Conservation (phyloP, 2,329 filamentous ascomycete genomes). For the Magnaporthiopsis incrustans region DNA sequence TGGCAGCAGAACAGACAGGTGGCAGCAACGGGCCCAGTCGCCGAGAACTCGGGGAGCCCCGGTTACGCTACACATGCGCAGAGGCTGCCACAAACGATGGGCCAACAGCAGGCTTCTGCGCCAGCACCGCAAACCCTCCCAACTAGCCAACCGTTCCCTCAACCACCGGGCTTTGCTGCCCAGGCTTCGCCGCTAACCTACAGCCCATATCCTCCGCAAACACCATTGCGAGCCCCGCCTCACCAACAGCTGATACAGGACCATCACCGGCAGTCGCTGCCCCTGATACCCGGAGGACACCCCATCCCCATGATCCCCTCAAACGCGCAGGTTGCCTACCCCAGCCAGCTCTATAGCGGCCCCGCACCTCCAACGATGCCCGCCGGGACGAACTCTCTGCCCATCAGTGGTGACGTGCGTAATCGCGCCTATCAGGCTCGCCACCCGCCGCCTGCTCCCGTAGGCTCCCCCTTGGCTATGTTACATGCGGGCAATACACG, state of each 20-base stretch:
- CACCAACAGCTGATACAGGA: neutral
- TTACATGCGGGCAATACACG: no score
- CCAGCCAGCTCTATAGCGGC: neutral
- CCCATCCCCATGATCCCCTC: neutral
- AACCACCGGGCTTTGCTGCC: neutral
- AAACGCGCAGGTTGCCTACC: neutral
- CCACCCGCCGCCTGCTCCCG: neutral
- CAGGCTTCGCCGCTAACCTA: neutral
- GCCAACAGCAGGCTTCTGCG: neutral
- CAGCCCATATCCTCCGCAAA: neutral
- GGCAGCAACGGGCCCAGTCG: no score
- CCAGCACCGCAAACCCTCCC: neutral
- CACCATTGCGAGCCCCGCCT: constrained; percentile 5
- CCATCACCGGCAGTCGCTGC: neutral
- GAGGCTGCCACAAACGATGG: neutral
- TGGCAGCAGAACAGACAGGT: neutral
- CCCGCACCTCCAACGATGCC: neutral
- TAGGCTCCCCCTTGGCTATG: no score
- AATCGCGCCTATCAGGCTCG: neutral
- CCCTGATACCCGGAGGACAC: neutral
- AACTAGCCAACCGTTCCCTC: neutral
- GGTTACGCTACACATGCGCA: neutral
- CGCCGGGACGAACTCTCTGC: no score
- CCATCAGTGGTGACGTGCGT: neutral
- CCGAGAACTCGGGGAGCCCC: no score